Percentiles rank a stretch among this genome's conserved stretches.
Evolutionary conservation across 176 grass and related monocot species (phyloP).

Genomic region (Bothriochloa decipiens): DNA sequence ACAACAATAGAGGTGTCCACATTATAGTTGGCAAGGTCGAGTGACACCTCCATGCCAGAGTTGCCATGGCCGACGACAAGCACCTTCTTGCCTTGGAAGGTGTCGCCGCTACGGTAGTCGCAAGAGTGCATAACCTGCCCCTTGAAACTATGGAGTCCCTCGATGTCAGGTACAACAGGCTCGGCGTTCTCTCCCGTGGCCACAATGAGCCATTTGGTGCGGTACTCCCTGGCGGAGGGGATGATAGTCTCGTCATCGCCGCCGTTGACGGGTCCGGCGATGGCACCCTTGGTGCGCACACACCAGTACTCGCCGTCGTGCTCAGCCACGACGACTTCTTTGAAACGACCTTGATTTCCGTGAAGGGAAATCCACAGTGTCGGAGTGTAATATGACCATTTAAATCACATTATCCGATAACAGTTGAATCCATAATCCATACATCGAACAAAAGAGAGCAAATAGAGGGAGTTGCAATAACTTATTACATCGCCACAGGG

Average conservation of each 20-base stretch:
- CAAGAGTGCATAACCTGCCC: conserved; percentile 73
- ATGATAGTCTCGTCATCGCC: not conserved
- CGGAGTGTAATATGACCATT: no score
- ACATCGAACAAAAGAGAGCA: no score
- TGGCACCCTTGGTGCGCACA: conserved; percentile 19
- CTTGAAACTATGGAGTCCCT: conserved; percentile 50
- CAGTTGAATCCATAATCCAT: no score
- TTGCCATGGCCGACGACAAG: conserved; percentile 95
- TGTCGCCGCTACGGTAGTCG: conserved; percentile 61
- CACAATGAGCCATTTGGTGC: conserved; percentile 72
- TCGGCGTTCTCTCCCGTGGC: conserved; percentile 93
- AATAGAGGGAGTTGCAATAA: no score
- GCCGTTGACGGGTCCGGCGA: not conserved
- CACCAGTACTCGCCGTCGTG: conserved; percentile 65
- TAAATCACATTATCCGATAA: no score
- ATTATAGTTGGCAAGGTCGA: conserved; percentile 80
- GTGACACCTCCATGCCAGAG: conserved; percentile 81
- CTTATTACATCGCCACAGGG: no score
- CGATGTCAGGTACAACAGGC: conserved; percentile 65
- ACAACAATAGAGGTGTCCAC: conserved; percentile 78
- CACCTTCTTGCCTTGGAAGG: conserved; percentile 56
- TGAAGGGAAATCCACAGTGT: no score
- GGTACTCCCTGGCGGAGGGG: conserved; percentile 37
- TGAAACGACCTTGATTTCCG: no score
- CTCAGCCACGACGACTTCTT: conserved; percentile 58